Evolutionary conservation across 306 rosid genomes (phyloP).

Genomic region (Dalbergia cochinchinensis): DNA sequence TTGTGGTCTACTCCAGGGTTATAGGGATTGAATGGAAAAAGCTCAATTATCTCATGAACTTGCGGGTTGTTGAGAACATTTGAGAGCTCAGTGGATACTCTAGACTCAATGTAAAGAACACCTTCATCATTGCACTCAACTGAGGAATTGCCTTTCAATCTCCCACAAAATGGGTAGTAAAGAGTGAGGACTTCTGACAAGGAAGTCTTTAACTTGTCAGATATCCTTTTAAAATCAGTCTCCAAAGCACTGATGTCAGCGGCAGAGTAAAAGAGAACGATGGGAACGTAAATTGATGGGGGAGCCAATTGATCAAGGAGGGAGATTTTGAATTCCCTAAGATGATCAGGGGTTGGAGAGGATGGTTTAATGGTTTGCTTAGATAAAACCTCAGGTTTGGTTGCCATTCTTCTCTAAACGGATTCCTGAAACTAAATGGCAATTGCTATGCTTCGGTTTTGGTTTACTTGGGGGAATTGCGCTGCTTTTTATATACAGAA

Average conservation of each 20-base stretch:
- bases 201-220: constrained; percentile 15
- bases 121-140: constrained; percentile 47
- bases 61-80: background rate
- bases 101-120: constrained; percentile 28
- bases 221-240: background rate
- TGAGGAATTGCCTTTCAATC: background rate
- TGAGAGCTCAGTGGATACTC: background rate
- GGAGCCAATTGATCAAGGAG: constrained; percentile 49
- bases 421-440: background rate
- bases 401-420: constrained; percentile 1
- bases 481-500: background rate
- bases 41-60: background rate
- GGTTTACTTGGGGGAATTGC: background rate
- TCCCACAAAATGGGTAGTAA: constrained; percentile 48
- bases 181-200: constrained; percentile 42
- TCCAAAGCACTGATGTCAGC: background rate
- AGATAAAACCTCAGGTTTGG: constrained; percentile 26
- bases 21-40: constrained; percentile 38
- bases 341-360: constrained; percentile 42
- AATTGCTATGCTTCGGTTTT: background rate
- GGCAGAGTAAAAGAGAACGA: constrained; percentile 42
- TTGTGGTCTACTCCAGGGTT: constrained; percentile 6
- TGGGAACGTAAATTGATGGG: constrained; percentile 7
- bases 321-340: constrained; percentile 36
- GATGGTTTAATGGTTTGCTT: constrained; percentile 36